Base-by-base conservation (phyloP, 192 early-diverging fungal genomes). In the Backusella sp. region DNA sequence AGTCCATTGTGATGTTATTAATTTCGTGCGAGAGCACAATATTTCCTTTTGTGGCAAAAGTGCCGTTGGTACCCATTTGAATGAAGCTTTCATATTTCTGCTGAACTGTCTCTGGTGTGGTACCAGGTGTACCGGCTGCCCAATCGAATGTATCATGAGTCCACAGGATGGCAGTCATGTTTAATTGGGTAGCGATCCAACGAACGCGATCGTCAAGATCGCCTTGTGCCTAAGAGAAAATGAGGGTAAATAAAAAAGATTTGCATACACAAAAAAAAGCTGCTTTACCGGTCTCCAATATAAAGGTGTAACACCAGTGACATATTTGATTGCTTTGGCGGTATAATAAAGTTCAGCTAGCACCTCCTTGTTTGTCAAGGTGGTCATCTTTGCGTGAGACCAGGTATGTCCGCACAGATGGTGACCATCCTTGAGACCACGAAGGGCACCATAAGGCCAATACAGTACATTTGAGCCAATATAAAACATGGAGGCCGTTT, bases 361-460 rank as follows among this genome's bases (percentile, higher is more conserved):
- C 34, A 91, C 77, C 66, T 83, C 82, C 59, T 79, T 67, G 53
- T 83, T 79, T 26, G 80, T 73, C 41, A 90, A 70, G 12, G 82
- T 86, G 68, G 89, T 83, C 77, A 90, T 68, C 44, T 83, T 73
- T n/a, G 75, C 70, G 72, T 90, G 89, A 26, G 87, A 85, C 89
- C 89, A 90, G 66, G 90, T 91, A 75, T 91, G 90, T 12, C 82
- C 81, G 56, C 84, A 86, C 75, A 91, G 68, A 66, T 90, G 88
- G 68, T 91, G 90, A 35, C 90, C 90, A 53, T 84, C 87, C 37
- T 78, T 81, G 15, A 85, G 34, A 69, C 83, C 85, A 41, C 82
- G 79, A 37, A 83, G 65, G 32, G 84, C 85, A 53, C 73, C 77
- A 26, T 80, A 75, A 3, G 88, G 84, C 73, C 81, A 79, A 70